phyloP scores from a whole-genome alignment of 352 stramenopile genomes.

The Aphanomyces euteiches region DNA sequence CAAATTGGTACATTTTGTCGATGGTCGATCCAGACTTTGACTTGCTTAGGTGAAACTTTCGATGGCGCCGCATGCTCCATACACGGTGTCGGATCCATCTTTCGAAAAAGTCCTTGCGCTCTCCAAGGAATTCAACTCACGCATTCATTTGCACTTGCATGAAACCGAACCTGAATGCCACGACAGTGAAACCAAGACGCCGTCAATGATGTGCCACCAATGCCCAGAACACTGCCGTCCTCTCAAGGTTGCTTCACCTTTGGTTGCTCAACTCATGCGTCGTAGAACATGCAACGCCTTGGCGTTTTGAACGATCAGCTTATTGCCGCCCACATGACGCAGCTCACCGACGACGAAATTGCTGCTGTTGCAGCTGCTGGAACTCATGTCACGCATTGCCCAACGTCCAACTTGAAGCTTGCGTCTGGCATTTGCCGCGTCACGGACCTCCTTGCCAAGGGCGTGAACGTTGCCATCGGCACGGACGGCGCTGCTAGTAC shows the following conservation, averaged over 20 bases:
- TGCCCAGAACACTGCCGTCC: constrained; percentile 70
- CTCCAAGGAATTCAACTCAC: constrained; percentile 52
- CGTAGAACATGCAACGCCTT: constrained; percentile 72
- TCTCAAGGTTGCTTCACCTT: constrained; percentile 34
- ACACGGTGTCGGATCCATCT: constrained; percentile 72
- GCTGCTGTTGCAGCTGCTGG: constrained; percentile 48
- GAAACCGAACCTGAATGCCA: constrained; percentile 77
- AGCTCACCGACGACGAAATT: constrained; percentile 83
- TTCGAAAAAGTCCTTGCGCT: constrained; percentile 45
- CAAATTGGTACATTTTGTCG: constrained; percentile 39
- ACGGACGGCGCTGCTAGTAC: constrained; percentile 75
- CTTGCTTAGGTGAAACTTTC: constrained; percentile 36
- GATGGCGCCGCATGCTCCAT: constrained; percentile 81
- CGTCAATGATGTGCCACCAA: constrained; percentile 76
- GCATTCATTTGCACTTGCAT: constrained; percentile 83
- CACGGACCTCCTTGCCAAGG: constrained; percentile 61
- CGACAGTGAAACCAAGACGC: constrained; percentile 63
- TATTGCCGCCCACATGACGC: constrained; percentile 81
- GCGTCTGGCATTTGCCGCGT: constrained; percentile 80
- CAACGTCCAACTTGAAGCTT: constrained; percentile 88
- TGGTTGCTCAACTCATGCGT: neutral
- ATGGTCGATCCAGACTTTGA: neutral
- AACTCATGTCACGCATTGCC: constrained; percentile 81
- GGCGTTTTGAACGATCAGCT: constrained; percentile 65
- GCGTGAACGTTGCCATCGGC: constrained; percentile 83